Conservation (phyloP, 139 green algal species). For the Ettlia oleoabundans region DNA sequence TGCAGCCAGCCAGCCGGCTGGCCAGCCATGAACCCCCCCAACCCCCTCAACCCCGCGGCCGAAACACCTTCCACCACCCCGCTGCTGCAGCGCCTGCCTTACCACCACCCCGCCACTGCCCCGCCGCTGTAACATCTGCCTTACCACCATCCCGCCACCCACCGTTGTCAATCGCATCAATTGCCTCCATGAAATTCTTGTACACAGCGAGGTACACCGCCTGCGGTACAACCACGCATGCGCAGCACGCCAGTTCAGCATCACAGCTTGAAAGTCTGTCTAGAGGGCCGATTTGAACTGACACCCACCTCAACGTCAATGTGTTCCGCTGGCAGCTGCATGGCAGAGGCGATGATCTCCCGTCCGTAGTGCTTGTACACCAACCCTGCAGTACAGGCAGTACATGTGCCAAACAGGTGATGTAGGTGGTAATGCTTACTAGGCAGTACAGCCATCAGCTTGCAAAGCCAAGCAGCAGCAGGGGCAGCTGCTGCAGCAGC, state of each 20-base stretch:
- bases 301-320: constrained; percentile 60
- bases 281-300: neutral
- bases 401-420: constrained; percentile 58
- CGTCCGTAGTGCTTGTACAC: constrained; percentile 91
- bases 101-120: too few relatives aligned
- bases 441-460: too few relatives aligned
- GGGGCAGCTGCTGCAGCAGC: constrained; percentile 68
- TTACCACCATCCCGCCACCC: too few relatives aligned
- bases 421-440: too few relatives aligned
- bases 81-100: too few relatives aligned
- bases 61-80: too few relatives aligned
- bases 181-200: constrained; percentile 92
- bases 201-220: constrained; percentile 92
- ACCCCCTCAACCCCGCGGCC: too few relatives aligned
- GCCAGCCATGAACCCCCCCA: too few relatives aligned
- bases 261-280: neutral
- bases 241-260: neutral
- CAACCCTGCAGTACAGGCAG: constrained; percentile 75
- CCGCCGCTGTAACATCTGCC: too few relatives aligned
- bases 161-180: constrained; percentile 98
- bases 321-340: constrained; percentile 62
- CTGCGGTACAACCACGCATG: neutral
- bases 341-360: constrained; percentile 64
- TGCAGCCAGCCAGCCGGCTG: too few relatives aligned
- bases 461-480: too few relatives aligned